Base-by-base conservation (phyloP, 306 rosid species). In the Adenanthera pavonina region DNA sequence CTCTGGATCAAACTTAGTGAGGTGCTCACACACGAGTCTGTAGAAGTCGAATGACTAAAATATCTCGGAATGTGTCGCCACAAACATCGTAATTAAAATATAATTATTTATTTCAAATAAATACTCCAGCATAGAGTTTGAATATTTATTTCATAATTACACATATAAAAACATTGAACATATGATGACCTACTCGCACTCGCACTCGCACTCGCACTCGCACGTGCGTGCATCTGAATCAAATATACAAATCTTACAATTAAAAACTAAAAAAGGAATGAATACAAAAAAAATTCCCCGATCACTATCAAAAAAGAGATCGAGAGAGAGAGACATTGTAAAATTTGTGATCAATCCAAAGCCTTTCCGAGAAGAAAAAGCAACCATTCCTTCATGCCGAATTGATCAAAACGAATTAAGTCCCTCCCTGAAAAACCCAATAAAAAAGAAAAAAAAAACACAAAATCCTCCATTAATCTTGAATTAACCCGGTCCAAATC, bases 321-420 rank as follows among this genome's bases (percentile, higher is more conserved):
- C 19, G 17, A 66, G 1, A 3, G 11, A 66, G 16, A 38, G 5
- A 66, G 14, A 35, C 7, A 36, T 38, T 36, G 2, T 64, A 36
- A 46, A 30, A 30, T 62, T 2, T 66, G 13, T 38, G 71, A 66
- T 66, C 71, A 66, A 66, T 66, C 48, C 71, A 64, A 64, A 34
- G 43, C 46, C 6, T n/a, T 36, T 36, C 2, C 7, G 2, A 25
- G 43, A 44, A 44, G 49, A 60, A n/a, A 11, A 72, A 5, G 3
- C 11, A 62, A 13, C 8, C 14, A 76, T 41, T 52, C 36, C 68
- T 41, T 68, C 16, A 33, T 3, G 43, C 57, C 20, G 56, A 38
- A 36, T 9, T 20, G 47, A 56, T 54, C 40, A 47, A 14, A 71
- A 65, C 38, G 80, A 56, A 38, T 74, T 11, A 79, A 80, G 72